Base-by-base conservation (phyloP, 2,329 filamentous ascomycete genomes). In the Clonostachys sp. region DNA sequence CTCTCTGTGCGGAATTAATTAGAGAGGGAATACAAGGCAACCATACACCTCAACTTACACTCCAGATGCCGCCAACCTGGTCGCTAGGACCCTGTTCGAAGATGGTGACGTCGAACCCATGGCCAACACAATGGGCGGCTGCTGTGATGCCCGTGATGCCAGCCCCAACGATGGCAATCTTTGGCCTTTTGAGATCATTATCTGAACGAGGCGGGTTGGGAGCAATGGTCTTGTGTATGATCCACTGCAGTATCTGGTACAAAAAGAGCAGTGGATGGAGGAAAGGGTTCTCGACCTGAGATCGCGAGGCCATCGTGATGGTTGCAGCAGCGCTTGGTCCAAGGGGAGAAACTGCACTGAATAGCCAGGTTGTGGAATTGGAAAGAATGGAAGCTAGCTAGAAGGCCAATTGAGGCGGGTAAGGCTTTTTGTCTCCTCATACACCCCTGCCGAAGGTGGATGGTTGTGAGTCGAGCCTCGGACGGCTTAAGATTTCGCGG, bases 61-160 rank as follows among this genome's bases (percentile, higher is more conserved):
- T 89, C 88, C 89, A 92, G 34, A 92, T 92, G 0, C 89, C 89
- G 14, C 88, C 88, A 0, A 95, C 63, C 20, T 80, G 74, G 14
- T 87, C 76, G 52, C 82, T 73, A 5, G 74, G 65, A 2, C 86
- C 86, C 8, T 81, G 80, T 61, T 95, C 89, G 54, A 95, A 95
- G 38, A 95, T 80, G 17, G 79, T 77, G 7, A 90, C 86, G 52
- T 94, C 87, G 55, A 92, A 92, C 41, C 89, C 89, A 79, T 94
- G 87, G 2, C 89, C 89, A 35, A 91, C 81, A 59, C 87, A 91
- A 62, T 95, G 89, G 2, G 87, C 83, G 1, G 90, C 90, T 8
- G 88, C 82, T 2, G 88, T 89, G 3, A 94, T 83, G 5, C 89
- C 79, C 0, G 79, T 94, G 47, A 95, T 73, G 2, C 86, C 85